Conservation (phyloP, 2,329 filamentous ascomycete genomes). For the Ophiocordyceps camponoti-saundersi region DNA sequence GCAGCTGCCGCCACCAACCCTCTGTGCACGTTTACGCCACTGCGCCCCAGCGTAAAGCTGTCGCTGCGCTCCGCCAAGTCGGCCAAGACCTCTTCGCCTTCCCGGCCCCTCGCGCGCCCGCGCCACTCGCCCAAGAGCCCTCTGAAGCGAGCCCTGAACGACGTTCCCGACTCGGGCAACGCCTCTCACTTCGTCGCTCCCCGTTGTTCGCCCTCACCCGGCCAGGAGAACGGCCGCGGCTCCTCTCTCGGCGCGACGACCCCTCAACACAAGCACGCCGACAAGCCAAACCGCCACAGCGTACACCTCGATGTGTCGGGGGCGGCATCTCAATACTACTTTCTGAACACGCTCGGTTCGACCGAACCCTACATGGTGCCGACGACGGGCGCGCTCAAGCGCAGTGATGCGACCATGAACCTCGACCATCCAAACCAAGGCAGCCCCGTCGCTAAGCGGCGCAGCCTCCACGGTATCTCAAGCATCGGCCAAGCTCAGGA, state of each 20-base stretch:
- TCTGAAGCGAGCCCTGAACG: conserved; percentile 57
- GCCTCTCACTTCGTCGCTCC: conserved; percentile 30
- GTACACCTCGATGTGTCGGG: conserved; percentile 40
- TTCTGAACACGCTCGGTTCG: conserved; percentile 33
- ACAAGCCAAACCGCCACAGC: conserved; percentile 35
- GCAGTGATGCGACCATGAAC: conserved; percentile 80
- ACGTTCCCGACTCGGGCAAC: conserved; percentile 57
- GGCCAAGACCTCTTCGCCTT: conserved; percentile 32
- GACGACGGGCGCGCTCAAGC: conserved; percentile 67
- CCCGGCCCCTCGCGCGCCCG: conserved; percentile 37
- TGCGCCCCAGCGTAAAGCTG: conserved; percentile 49
- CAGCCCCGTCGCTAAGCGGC: conserved; percentile 79
- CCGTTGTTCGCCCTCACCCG: conserved; percentile 15
- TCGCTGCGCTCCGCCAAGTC: conserved; percentile 46
- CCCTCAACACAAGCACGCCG: conserved; percentile 9
- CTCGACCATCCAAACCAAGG: conserved; percentile 61
- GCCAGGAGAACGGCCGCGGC: conserved; percentile 24
- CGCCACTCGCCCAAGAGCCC: conserved; percentile 69
- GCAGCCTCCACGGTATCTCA: conserved; percentile 68
- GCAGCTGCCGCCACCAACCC: conserved; percentile 14
- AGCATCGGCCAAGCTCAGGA: conserved; percentile 35
- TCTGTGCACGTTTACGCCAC: conserved; percentile 43
- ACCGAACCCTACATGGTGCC: conserved; percentile 14
- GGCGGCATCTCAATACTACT: conserved; percentile 27
- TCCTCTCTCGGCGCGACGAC: conserved; percentile 16